Base-by-base conservation (phyloP, 2,329 filamentous ascomycete genomes). In the Herpotrichia juniperi region DNA sequence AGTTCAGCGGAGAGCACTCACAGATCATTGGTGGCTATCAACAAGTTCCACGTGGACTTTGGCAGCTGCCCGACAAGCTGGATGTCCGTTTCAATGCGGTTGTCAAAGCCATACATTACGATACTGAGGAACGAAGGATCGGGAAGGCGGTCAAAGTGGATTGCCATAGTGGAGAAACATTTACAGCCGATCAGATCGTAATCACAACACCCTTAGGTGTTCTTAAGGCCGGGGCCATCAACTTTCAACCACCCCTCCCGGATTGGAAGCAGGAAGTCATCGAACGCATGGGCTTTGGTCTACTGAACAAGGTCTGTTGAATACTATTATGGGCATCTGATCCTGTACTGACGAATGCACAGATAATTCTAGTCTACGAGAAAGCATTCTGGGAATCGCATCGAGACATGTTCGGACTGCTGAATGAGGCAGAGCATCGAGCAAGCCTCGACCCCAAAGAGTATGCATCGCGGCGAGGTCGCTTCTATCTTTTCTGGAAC, bases 401-500 rank as follows among this genome's bases (percentile, higher is more conserved):
- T 37, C 85, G 91, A 59, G 92, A 99, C 71, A 97, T 99, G 73
- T 97, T 99, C 72, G 96, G 94, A 10, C 85, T 96, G 34, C 79
- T 99, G 35, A 88, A 93, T 51, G 87, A 91, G 59, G 87, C 93
- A 2, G 78, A 82, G 19, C 83, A 85, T 53, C 79, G 82, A 3
- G 82, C 86, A 50, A 96, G 91, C 67, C 81, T 93, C 48, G 80
- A 87, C 39, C 91, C 96, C 65, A 83, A 84, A 45, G 90, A 96
- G 59, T 97, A 97, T 66, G 80, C 86, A 4, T 79, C 83, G 3
- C 87, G 86, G 55, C 86, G 93, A 47, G 93, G 93, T n/a, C 88
- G 93, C 21, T 96, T 96, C 75, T 99, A 97, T 67, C 85, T 99
- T 63, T 97, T 96, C 84, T 97, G 96, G 84, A 97, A 99, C 65